Base-by-base conservation (phyloP, 2,329 filamentous ascomycete genomes). In the Orbilia oligospora region DNA sequence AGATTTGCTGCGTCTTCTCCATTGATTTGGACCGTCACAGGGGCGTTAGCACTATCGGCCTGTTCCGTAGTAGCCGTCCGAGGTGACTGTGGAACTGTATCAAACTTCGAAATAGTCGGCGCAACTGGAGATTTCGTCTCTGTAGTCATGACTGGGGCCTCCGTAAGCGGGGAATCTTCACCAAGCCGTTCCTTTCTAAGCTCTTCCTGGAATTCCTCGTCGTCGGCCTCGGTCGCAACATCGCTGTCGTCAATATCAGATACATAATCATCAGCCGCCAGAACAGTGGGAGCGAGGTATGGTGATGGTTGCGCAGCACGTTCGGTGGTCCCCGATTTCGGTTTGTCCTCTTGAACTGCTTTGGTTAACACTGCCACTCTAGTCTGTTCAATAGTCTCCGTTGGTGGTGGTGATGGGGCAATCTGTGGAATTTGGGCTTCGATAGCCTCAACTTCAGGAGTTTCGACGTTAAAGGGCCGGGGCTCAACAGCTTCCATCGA, bases 131-230 rank as follows among this genome's bases (percentile, higher is more conserved):
- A 38, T 12, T 18, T n/a, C n/a, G n/a, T n/a, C n/a, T n/a, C n/a
- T n/a, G n/a, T 12, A 51, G 3, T 58, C n/a, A 48, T 14, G 14
- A 71, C n/a, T 9, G 24, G 12, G 22, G 27, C 10, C 27, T 36
- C 36, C 36, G 36, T 38, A 14, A 41, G 46, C 18, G 2, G 4
- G 36, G 30, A n/a, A 22, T 71, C 56, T 44, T 77, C 67, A 33
- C 63, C 55, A 64, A 78, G 55, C 4, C 75, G 75, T 58, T 78
- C 75, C 55, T 72, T 78, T 24, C 75, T 72, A 78, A 78, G 75
- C 24, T 78, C 75, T 24, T 69, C 75, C 44, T 72, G 68, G 38
- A 78, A 72, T 49, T 78, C 75, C n/a, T 78, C 75, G n/a, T 78
- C 75, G 20, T 78, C 75, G 3, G 76, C 65, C n/a, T 75, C 69